phyloP scores from a whole-genome alignment of 208 protist species.

The Crithidia acanthocephali region DNA sequence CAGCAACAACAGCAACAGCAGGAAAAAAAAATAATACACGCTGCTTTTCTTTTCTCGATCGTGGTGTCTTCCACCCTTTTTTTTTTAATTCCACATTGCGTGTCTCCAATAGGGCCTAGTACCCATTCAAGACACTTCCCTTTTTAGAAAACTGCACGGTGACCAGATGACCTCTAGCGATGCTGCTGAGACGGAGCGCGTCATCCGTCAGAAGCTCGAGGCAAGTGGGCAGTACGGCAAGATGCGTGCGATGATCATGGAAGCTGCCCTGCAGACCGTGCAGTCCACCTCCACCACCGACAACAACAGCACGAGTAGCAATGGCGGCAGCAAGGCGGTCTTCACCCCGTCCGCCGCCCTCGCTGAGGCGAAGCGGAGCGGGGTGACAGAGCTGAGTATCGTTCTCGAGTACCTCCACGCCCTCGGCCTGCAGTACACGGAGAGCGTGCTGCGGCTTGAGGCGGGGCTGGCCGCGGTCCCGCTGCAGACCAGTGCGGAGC shows the following conservation, averaged over 20 bases:
- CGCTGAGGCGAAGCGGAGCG: constrained; percentile 47
- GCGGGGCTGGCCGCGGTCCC: constrained; percentile 40
- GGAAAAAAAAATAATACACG: neutral
- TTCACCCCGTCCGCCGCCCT: constrained; percentile 60
- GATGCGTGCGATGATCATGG: constrained; percentile 91
- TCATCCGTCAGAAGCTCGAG: constrained; percentile 81
- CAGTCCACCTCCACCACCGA: constrained; percentile 6
- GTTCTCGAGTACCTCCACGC: constrained; percentile 72
- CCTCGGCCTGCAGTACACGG: constrained; percentile 82
- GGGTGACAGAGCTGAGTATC: constrained; percentile 52
- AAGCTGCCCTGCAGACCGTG: constrained; percentile 69
- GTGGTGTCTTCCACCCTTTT: constrained; percentile 19
- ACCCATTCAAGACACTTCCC: neutral
- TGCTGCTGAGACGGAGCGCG: constrained; percentile 51
- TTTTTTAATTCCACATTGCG: neutral
- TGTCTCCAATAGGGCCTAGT: neutral
- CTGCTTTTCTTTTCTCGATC: neutral
- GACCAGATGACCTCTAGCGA: constrained; percentile 18
- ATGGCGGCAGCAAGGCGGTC: constrained; percentile 7
- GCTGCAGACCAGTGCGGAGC: constrained; percentile 24
- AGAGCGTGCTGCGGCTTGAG: constrained; percentile 78
- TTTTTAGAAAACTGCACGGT: neutral
- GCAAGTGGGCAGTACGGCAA: constrained; percentile 75
- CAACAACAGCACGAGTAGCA: constrained; percentile 1
- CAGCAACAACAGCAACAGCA: too few relatives aligned